Base-by-base conservation (phyloP, 2,329 filamentous ascomycete species). In the Ilyonectria destructans region DNA sequence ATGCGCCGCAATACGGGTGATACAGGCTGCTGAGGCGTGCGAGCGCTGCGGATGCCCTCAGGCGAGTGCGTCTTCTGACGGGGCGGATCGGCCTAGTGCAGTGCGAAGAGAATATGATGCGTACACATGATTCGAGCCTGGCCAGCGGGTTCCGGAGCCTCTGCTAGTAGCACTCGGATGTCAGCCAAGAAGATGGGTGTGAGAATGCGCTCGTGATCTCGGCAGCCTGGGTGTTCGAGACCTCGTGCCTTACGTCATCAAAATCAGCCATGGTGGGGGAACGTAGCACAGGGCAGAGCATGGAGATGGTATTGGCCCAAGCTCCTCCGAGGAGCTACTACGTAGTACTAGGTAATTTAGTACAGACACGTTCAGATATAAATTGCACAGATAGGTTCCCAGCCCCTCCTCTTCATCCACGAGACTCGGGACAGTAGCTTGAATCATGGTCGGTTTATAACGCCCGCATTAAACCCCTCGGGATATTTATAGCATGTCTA, bases 31-130 rank as follows among this genome's bases (percentile, higher is more conserved):
- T 58, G 33, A 60, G 55, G 46, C 57, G 58, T 48, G 51, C 46
- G 46, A 51, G 52, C 26, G 57, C 40, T 57, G 37, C 45, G 17
- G 58, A 26, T 45, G 26, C 31, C 58, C 73, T 73, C 76, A 78
- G 75, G 71, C 71, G 76, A 67, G 61, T 62, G 65, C 69, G 77
- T 80, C 78, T 78, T 76, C 76, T 80, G 78, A 80, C 71, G 66
- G 69, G 70, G 67, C 62, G 62, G 69, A 40, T 60, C 62, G 58
- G 70, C 68, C 71, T 70, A 71, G 67, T 74, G 72, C 55, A 29
- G 48, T 55, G 57, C 65, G 70, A 68, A 74, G 51, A 31, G 59
- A 67, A 58, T 51, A 52, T 74, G 74, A 74, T 71, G 33, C 54
- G 35, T 52, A 69, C 74, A 70, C 74, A 77, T 76, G 74, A 77